Evolutionary conservation across 192 early-diverging fungal genomes (phyloP), one percentile per base, ranked within the genome.

Genomic region (Gaertneriomyces sp.): DNA sequence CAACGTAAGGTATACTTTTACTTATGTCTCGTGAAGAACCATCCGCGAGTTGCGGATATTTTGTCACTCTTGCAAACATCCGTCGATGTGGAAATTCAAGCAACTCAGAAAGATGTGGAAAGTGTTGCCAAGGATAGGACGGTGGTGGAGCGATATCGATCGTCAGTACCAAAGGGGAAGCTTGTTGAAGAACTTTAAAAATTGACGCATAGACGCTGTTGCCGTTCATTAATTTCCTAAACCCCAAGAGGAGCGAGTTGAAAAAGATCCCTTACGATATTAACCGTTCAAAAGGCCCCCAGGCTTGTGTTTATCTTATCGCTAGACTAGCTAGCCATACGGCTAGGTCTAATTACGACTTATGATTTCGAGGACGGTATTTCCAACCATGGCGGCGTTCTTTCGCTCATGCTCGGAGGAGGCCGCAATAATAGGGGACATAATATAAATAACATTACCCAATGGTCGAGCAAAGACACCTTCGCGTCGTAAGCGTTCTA

Each of bases 371-470:
- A 33, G 25, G 25, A 33, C 25, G 25, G 25, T 33, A 33, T 33
- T 33, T 33, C 25, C 25, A 33, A 33, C 25, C 25, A 33, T 33
- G 25, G 25, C 2, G 25, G 25, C 25, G 25, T 33, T 33, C 25
- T 56, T 39, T 38, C 33, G 14, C 12, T 56, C 54, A 5, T 38
- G 16, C 38, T 56, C 16, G 33, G 12, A 14, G 12, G 12, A 14
- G 4, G 52, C 44, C 14, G 44, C 47, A 38, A 66, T 45, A 11
- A 55, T 17, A 16, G 64, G 64, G 2, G 83, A 73, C 77, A 91
- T 89, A 54, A 92, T 64, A 58, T 92, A 92, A n/a, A 92, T 72
- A 2, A 92, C 84, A 63, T 90, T 90, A 0, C 90, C 90, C 40
- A 92, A 66, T 3, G 89, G 88, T 38, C 90, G 66, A 45, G 82